Conservation (phyloP, 1,284 basidiomycete genomes). For the Malassezia pachydermatis region DNA sequence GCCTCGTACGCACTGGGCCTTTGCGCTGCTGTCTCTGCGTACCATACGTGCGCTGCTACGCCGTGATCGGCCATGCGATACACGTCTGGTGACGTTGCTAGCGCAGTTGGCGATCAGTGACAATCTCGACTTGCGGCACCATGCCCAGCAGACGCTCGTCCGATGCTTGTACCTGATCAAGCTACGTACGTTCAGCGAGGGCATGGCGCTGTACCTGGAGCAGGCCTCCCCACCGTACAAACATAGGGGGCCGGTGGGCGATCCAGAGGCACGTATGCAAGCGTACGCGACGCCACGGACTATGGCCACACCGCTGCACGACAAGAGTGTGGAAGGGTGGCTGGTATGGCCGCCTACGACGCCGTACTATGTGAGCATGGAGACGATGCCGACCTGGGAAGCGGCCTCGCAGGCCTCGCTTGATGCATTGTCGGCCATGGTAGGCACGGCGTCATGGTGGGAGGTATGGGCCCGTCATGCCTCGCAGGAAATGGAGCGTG, state of each 20-base stretch:
- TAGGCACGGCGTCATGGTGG: slow-evolving; percentile 59
- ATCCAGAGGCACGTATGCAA: slow-evolving; percentile 54
- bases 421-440: slow-evolving; percentile 54
- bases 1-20: slow-evolving; percentile 79
- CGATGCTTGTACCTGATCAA: slow-evolving; percentile 70
- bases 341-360: slow-evolving; percentile 66
- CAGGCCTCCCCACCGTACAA: slow-evolving; percentile 68
- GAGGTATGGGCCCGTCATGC: slow-evolving; percentile 47
- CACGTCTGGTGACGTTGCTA: slow-evolving; percentile 55
- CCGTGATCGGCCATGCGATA: slow-evolving; percentile 61
- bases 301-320: slow-evolving; percentile 55
- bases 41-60: slow-evolving; percentile 66
- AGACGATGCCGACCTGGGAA: slow-evolving; percentile 50
- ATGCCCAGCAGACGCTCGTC: slow-evolving; percentile 66
- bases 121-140: slow-evolving; percentile 66
- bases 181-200: slow-evolving; percentile 66
- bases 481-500: slow-evolving; percentile 40
- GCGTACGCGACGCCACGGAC: slow-evolving; percentile 32
- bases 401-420: slow-evolving; percentile 57
- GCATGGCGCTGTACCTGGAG: slow-evolving; percentile 66
- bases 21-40: slow-evolving; percentile 65
- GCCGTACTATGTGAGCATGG: slow-evolving; percentile 58
- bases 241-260: slow-evolving; percentile 43
- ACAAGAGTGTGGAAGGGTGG: slow-evolving; percentile 76
- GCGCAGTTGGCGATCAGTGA: slow-evolving; percentile 55